Base-by-base conservation (phyloP, 257 asterid species). In the Lycium barbarum region DNA sequence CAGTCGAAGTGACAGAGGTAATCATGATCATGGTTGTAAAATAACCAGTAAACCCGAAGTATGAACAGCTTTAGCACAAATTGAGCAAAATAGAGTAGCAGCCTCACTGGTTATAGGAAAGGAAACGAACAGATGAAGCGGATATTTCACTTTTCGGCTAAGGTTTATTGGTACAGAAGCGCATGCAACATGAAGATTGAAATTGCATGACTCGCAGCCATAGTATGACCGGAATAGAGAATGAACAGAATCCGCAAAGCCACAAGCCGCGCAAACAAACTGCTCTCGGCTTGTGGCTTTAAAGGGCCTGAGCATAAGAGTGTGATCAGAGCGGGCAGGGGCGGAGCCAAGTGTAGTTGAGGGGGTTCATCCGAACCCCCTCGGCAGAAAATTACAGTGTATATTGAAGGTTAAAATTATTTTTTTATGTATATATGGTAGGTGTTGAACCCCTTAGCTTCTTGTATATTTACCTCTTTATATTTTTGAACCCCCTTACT, bases 1-100 rank as follows among this genome's bases (percentile, higher is more conserved):
- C 7, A 38, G 3, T 8, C 33, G 1, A 70, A 36, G 51, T 68
- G 51, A 38, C 76, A 68, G 5, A 15, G 51, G 51, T 36, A 68
- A 68, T 36, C 7, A 68, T 68, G 76, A 15, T 68, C 53, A 14
- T 68, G 76, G 2, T 68, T 68, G 76, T 36, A 68, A 68, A 68
- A 68, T 68, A 68, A 4, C 76, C 76, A 68, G 18, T 51, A 36
- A 1, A n/a, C 51, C 13, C 6, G 0, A 68, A 7, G 5, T 35
- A 8, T 51, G 51, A 68, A 15, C 76, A 35, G 1, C 51, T 35
- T 36, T 68, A 7, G 76, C 17, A 68, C 51, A 59, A 36, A 68
- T 35, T 36, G 22, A 14, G 13, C 51, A 68, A 68, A 9, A 68
- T 5, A 14, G 51, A 36, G 49, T 0, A 68, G 51, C 76, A 68